Base-by-base conservation (phyloP, 108 stramenopile species). In the Nitzschia sp. region DNA sequence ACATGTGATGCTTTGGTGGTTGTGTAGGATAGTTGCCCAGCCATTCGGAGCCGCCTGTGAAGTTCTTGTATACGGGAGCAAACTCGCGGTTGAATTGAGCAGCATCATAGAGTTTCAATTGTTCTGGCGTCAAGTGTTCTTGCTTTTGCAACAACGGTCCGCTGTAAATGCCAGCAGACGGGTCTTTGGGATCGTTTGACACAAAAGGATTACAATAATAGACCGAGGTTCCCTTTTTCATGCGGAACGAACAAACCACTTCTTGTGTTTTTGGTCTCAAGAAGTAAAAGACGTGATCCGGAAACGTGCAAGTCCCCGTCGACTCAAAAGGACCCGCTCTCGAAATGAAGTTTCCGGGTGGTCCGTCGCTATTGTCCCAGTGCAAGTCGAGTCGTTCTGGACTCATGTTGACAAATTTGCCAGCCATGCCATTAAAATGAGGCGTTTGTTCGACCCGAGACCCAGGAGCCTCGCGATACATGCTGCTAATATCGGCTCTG, bases 351-450 rank as follows among this genome's bases (percentile, higher is more conserved):
- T 38, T 55, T 30, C 58, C 58, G 15, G 58, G 45, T 9, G 68
- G 46, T 1, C 68, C 63, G n/a, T 47, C 21, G 3, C 27, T 32
- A 46, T n/a, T 32, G 9, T 70, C 68, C 26, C 35, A 70, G 27
- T 36, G 31, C 38, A 84, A 55, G 19, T 56, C 68, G 25, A 80
- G 23, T 1, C 48, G 55, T 24, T 77, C 68, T n/a, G 84, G 84
- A 38, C 66, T 68, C 71, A 85, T 65, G 54, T 85, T 85, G 54
- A 80, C 51, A 46, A 79, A 85, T 53, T 85, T 85, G 30, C 78
- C 84, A 6, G 80, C 80, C 47, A 71, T 72, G n/a, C 84, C 84
- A 66, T 74, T 36, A 51, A 75, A 78, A 9, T 21, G 46, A 4
- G 80, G 80, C 17, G n/a, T 68, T 46, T 29, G 6, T 29, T 71